These are phyloP conservation scores for Porphyrellus cyaneotinctus DNA, from an alignment of 768 basidiomycete genomes.

Conservation along the genomic window DNA sequence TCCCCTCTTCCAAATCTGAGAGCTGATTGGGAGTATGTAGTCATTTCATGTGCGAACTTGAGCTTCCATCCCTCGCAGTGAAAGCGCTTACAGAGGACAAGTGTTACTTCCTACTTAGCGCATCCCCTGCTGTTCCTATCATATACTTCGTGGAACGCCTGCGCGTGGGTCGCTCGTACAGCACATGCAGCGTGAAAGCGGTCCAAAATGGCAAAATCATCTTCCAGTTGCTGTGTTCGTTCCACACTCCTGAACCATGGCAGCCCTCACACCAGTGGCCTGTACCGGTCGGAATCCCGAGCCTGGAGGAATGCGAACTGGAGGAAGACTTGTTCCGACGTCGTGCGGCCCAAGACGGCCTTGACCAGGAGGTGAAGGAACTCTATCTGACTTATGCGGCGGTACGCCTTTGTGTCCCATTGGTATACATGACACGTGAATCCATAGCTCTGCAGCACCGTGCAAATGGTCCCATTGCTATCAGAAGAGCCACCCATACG, in stretches of 20 bases:
- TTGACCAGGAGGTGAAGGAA: conserved; percentile 34
- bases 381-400: conserved; percentile 26
- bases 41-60: conserved; percentile 60
- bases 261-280: conserved; percentile 66
- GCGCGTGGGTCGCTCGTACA: conserved; percentile 71
- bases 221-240: conserved; percentile 73
- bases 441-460: conserved; percentile 52
- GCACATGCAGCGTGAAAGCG: conserved; percentile 60
- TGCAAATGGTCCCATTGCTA: conserved; percentile 60
- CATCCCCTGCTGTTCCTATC: conserved; percentile 68
- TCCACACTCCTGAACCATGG: conserved; percentile 75
- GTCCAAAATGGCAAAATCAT: conserved; percentile 50
- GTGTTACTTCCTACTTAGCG: conserved; percentile 81
- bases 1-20: not conserved
- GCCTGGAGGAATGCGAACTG: conserved; percentile 60
- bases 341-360: conserved; percentile 26
- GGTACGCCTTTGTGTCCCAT: conserved; percentile 15
- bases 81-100: conserved; percentile 28
- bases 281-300: conserved; percentile 52
- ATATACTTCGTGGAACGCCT: conserved; percentile 75
- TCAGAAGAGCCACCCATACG: conserved; percentile 50
- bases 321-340: conserved; percentile 44
- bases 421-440: conserved; percentile 18
- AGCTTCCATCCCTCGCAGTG: not conserved
- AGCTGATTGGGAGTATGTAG: conserved; percentile 33